A percentile compares a stretch with the other conserved stretches of the same genome.
Evolutionary conservation across 2,329 filamentous ascomycete genomes (phyloP).

Genomic region (Teratosphaeria epicoccoides): DNA sequence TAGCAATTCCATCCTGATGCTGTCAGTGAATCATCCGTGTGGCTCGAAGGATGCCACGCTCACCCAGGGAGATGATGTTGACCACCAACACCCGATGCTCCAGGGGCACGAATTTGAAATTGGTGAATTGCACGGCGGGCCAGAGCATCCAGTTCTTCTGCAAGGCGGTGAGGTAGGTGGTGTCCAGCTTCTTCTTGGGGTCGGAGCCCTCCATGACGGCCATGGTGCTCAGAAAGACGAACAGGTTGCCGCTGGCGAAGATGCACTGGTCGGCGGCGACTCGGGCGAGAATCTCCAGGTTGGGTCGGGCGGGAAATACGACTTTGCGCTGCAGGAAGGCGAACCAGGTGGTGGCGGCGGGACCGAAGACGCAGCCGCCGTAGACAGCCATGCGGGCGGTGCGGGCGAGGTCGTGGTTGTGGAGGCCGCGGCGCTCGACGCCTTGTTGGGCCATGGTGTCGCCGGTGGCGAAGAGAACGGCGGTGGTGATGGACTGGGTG

Average conservation of each 20-base stretch:
- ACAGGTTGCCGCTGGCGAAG: constrained; percentile 77
- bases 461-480: constrained; percentile 83
- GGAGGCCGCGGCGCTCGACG: constrained; percentile 68
- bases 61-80: constrained; percentile 65
- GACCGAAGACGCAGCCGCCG: constrained; percentile 73
- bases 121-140: constrained; percentile 73
- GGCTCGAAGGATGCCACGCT: too few relatives aligned
- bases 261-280: constrained; percentile 71
- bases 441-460: constrained; percentile 85
- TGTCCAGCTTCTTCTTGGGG: constrained; percentile 58
- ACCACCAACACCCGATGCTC: constrained; percentile 77
- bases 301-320: constrained; percentile 49
- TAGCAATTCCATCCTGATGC: constrained; percentile 48
- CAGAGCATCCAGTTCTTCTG: constrained; percentile 80
- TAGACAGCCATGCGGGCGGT: constrained; percentile 73
- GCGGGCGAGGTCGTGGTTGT: constrained; percentile 60
- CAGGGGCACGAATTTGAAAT: constrained; percentile 79
- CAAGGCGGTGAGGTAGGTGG: constrained; percentile 61
- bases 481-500: constrained; percentile 83
- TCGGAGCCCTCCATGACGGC: constrained; percentile 42
- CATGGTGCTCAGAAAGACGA: constrained; percentile 74
- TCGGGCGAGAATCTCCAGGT: constrained; percentile 62
- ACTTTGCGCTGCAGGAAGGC: constrained; percentile 63
- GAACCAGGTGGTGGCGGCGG: constrained; percentile 81
- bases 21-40: not conserved